Percentiles rank a stretch among this genome's conserved stretches.
These are phyloP conservation scores for Chlamydomonas reinhardtii DNA, from an alignment of 163 green algal genomes.

Conservation along the genomic window DNA sequence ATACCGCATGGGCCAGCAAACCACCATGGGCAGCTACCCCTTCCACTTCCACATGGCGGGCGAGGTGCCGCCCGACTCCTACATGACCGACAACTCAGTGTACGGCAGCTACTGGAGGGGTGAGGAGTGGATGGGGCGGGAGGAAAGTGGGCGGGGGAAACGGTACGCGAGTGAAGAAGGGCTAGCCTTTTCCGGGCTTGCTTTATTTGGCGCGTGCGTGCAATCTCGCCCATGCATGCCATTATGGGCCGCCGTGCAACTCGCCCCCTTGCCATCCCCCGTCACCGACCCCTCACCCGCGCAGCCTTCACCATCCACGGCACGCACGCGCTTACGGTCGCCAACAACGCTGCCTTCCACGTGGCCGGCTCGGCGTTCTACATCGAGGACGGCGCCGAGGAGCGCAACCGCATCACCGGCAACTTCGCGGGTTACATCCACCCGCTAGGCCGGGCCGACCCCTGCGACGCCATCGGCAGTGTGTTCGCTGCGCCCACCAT, in stretches of 20 bases:
- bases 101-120: conserved; percentile 54
- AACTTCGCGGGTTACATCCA: conserved; percentile 7
- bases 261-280: neutral
- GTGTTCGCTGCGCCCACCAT: neutral
- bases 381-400: conserved; percentile 56
- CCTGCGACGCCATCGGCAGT: neutral
- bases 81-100: conserved; percentile 61
- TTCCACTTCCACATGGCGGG: conserved; percentile 73
- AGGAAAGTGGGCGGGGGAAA: too few species aligned
- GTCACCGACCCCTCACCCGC: neutral
- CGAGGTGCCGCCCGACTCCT: conserved; percentile 3
- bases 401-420: neutral
- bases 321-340: conserved; percentile 36
- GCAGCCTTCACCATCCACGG: conserved; percentile 54
- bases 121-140: neutral
- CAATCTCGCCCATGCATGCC: too few species aligned
- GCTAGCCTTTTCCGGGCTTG: too few species aligned
- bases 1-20: conserved; percentile 65
- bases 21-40: conserved; percentile 63
- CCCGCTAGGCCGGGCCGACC: neutral
- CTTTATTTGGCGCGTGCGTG: too few species aligned
- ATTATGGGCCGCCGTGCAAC: neutral
- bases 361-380: conserved; percentile 61
- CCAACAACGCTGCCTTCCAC: conserved; percentile 59
- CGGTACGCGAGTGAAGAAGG: too few species aligned